These are phyloP conservation scores for Ormosia emarginata DNA, from an alignment of 306 rosid genomes.

Conservation along the genomic window DNA sequence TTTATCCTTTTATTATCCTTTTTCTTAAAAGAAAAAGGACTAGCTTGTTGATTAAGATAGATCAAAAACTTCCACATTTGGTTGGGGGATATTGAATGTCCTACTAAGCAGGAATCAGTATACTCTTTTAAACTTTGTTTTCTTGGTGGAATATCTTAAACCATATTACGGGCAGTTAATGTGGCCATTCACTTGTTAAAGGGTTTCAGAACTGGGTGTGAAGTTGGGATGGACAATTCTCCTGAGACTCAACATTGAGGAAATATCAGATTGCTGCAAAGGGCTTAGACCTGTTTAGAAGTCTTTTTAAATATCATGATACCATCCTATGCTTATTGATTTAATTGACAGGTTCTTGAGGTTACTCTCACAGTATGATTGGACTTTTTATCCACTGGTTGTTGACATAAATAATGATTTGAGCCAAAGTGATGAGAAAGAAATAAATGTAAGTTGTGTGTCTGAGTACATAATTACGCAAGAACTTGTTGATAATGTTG, in stretches of 20 bases:
- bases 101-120: background rate
- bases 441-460: constrained; percentile 65
- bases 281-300: background rate
- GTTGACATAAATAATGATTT: constrained; percentile 81
- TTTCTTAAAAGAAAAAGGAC: background rate
- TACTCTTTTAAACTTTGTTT: background rate
- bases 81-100: background rate
- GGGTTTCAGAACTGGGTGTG: background rate
- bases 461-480: background rate
- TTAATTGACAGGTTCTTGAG: constrained; percentile 68
- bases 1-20: background rate
- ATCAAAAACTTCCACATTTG: background rate
- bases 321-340: background rate
- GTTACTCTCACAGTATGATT: constrained; percentile 71
- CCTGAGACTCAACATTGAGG: background rate
- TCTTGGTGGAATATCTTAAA: background rate
- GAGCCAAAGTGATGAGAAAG: constrained; percentile 53
- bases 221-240: background rate
- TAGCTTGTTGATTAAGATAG: background rate
- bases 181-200: background rate
- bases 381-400: constrained; percentile 75
- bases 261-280: background rate
- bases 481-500: background rate
- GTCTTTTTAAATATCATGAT: constrained; percentile 12
- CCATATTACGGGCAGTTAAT: background rate